Conservation (phyloP, 768 basidiomycete species). For the Podaxis carcinomalis region DNA sequence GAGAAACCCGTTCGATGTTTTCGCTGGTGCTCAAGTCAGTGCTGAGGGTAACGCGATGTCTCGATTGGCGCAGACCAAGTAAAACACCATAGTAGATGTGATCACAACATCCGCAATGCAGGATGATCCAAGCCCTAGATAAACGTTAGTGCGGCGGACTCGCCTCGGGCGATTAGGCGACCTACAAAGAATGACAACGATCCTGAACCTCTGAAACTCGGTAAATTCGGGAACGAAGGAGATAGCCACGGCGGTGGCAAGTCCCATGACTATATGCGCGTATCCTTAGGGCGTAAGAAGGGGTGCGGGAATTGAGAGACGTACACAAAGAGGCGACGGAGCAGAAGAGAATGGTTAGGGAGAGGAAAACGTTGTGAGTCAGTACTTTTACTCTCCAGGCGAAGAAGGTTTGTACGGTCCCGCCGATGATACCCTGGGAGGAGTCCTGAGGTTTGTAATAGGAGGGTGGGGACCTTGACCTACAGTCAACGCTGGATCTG, state of each 20-base stretch:
- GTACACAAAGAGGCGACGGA: slow-evolving; percentile 12
- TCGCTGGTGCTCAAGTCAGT: slow-evolving; percentile 4
- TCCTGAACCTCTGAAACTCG: slow-evolving; percentile 16
- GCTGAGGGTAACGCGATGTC: background rate
- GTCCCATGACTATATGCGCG: slow-evolving; percentile 7
- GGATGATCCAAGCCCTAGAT: slow-evolving; percentile 11
- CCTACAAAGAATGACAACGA: slow-evolving; percentile 11
- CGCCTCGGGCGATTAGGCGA: background rate
- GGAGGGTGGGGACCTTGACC: background rate
- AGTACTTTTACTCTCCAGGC: slow-evolving; percentile 15
- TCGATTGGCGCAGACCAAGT: slow-evolving; percentile 3
- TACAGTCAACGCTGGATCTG: slow-evolving; percentile 16
- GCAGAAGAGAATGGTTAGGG: slow-evolving; percentile 2
- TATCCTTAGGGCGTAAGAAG: background rate
- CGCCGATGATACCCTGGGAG: slow-evolving; percentile 14
- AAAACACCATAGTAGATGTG: slow-evolving; percentile 14
- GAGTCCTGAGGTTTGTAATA: background rate
- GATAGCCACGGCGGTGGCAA: slow-evolving; percentile 12
- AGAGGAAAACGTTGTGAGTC: slow-evolving; percentile 12
- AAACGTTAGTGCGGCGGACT: background rate
- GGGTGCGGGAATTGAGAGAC: background rate
- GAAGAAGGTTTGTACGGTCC: slow-evolving; percentile 15
- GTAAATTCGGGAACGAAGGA: slow-evolving; percentile 12
- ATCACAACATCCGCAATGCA: slow-evolving; percentile 16
- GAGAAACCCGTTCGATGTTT: slow-evolving; percentile 20